Base-by-base conservation (phyloP, 2,329 filamentous ascomycete genomes). In the Tolypocladium nubicola region DNA sequence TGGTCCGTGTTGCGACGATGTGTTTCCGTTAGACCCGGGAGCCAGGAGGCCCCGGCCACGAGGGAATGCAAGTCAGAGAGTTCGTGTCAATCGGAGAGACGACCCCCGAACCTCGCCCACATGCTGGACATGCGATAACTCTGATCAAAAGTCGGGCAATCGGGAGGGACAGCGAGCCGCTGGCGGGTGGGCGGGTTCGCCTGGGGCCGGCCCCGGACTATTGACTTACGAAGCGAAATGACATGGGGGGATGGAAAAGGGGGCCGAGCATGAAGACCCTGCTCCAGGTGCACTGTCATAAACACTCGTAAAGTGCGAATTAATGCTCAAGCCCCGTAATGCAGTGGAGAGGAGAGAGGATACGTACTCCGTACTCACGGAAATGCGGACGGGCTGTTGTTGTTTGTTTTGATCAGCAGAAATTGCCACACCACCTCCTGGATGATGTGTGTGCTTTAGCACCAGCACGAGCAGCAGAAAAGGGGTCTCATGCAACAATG, bases 381-480 rank as follows among this genome's bases (percentile, higher is more conserved):
- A 35, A 13, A 14, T 30, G 47, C 61, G 57, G 63, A 56, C 52
- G 40, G 45, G 37, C 37, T 49, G 45, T 56, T 62, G 41, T 64
- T 66, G 66, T 68, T 68, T 68, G 62, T 69, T 69, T 63, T 68
- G 66, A 66, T 64, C 60, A 60, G 59, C 57, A 57, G 57, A 63
- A 58, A 61, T 64, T 63, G 64, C 62, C 55, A 53, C 55, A 50
- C 49, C 55, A 53, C 38, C 26, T 49, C 19, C 4, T 8, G 4
- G 47, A 35, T 35, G 26, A 33, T 35, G 30, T 16, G 30, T 35
- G 47, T 13, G 26, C 4, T 50, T 35, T 19, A 30, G 47, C 35
- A 11, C 30, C 9, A 33, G 26, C 8, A 10, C 45, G 26, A 49
- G 21, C 9, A 38, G 14, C n/a, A 16, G 9, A 39, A 26, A 43